Base-by-base conservation (phyloP, 2,329 filamentous ascomycete genomes). In the Paracoccidioides lutzii region DNA sequence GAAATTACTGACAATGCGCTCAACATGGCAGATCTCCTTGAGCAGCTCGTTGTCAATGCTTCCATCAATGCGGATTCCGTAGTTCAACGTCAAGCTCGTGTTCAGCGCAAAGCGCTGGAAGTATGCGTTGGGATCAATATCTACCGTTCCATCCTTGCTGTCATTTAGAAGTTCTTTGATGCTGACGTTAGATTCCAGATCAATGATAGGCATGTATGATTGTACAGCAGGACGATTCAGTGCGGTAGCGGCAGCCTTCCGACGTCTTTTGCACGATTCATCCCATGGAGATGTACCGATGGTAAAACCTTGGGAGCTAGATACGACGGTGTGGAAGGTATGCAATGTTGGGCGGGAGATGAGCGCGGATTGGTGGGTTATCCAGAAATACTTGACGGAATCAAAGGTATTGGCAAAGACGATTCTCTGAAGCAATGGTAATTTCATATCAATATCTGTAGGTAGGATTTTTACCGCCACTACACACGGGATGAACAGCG, bases 241-340 rank as follows among this genome's bases (percentile, higher is more conserved):
- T 0, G 88, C 87, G 0, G 87, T 89, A 3, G 85, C 87, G 1
- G 87, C 87, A 0, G 85, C 87, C 73, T 89, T 90, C 59, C 88
- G 81, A 8, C 87, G 79, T 30, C 78, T 75, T 69, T 90, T 91
- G 71, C 85, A 88, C 2, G 83, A 88, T 52, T 89, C 87, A 59
- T 90, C 86, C 84, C 87, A 93, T 0, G 88, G 87, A 0, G 86
- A 90, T 0, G 87, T 89, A 1, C 88, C 88, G 58, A 93, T 89
- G 0, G 87, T 91, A 69, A 89, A 87, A 5, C 87, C 87, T 62
- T 89, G 84, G 0, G 84, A 87, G 38, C 78, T 81, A 1, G 86
- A 89, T 3, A 90, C 84, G 3, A 90, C 84, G 4, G 79, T 86
- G 69, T 90, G 87, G 69, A 90, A 91, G 0, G 87, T 91, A 69